These are phyloP conservation scores for Dittrichia graveolens DNA, from an alignment of 129 eudicot species.

Conservation along the genomic window DNA sequence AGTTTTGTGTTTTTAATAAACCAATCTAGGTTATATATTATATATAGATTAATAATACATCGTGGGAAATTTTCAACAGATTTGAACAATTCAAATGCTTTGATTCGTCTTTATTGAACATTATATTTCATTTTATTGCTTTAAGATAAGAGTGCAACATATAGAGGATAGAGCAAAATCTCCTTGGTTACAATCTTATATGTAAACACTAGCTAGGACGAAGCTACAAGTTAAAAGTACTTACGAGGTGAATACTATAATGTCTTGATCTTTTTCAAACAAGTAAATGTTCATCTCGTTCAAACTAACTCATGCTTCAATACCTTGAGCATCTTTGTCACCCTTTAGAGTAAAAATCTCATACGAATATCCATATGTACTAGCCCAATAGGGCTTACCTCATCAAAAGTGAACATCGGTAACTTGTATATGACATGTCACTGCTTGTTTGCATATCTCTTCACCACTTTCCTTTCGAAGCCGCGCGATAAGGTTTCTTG, in stretches of 20 bases:
- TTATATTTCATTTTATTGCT: no score
- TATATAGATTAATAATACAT: no score
- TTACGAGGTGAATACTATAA: slow-evolving; percentile 19
- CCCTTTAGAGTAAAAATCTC: slow-evolving; percentile 27
- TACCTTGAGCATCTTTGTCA: slow-evolving; percentile 30
- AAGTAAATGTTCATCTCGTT: slow-evolving; percentile 31
- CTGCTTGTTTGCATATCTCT: slow-evolving; percentile 32
- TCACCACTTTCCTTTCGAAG: slow-evolving; percentile 25
- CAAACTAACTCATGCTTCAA: slow-evolving; percentile 40
- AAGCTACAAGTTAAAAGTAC: background rate
- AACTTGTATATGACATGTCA: slow-evolving; percentile 11
- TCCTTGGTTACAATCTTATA: no score
- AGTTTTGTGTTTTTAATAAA: no score
- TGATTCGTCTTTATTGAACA: no score
- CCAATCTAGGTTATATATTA: no score
- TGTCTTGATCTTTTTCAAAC: slow-evolving; percentile 33
- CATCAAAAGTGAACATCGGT: slow-evolving; percentile 37
- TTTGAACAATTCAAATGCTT: no score
- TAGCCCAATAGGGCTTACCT: slow-evolving; percentile 40
- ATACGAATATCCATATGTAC: background rate
- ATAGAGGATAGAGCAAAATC: no score
- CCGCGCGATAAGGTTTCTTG: slow-evolving; percentile 17
- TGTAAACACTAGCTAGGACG: no score
- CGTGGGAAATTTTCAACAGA: no score
- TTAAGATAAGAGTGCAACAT: no score